Evolutionary conservation across 1,284 basidiomycete genomes (phyloP), one percentile per base, ranked within the genome.

Genomic region (Sporisorium graminicola): DNA sequence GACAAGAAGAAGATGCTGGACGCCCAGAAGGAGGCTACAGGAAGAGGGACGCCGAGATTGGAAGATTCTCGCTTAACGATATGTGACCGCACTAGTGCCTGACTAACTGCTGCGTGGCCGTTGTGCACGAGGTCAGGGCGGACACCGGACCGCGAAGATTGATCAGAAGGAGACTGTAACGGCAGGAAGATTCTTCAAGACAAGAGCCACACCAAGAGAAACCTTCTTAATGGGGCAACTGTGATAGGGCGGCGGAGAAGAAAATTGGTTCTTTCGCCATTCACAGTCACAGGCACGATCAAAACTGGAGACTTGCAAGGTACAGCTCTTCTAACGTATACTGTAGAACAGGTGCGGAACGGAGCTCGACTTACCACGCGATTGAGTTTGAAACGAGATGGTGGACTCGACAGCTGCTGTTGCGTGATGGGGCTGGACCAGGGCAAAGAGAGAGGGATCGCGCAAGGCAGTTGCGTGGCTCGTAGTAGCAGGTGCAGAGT

Each of bases 221-320:
- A 42, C 26, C 7, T 35, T 42, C 52, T 54, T 26, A 27, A 42
- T 42, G 10, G 52, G 26, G 24, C 26, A 5, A 27, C 27, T n/a
- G 3, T 27, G 37, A 54, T 27, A 27, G 52, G 35, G n/a, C n/a
- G n/a, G 24, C 46, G 26, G 44, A 29, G 33, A 20, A 8, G 33
- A 5, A 12, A 26, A 18, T 1, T 20, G 5, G 5, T 20, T 29
- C 46, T 57, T 40, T 71, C 68, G 62, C 68, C 58, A 71, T 71
- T 24, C 18, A n/a, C 24, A 42, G 31, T 7, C n/a, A 10, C 22
- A 55, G 54, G 62, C 54, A 61, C 62, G 62, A 58, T 26, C 53
- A 13, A 26, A 53, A n/a, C 10, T 14, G 35, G 22, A 24, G 24
- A 31, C 12, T 10, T 55, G n/a, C n/a, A n/a, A n/a, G n/a, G n/a